These are phyloP conservation scores for Talaromyces marneffei DNA, from an alignment of 2,329 filamentous ascomycete genomes.

Conservation along the genomic window DNA sequence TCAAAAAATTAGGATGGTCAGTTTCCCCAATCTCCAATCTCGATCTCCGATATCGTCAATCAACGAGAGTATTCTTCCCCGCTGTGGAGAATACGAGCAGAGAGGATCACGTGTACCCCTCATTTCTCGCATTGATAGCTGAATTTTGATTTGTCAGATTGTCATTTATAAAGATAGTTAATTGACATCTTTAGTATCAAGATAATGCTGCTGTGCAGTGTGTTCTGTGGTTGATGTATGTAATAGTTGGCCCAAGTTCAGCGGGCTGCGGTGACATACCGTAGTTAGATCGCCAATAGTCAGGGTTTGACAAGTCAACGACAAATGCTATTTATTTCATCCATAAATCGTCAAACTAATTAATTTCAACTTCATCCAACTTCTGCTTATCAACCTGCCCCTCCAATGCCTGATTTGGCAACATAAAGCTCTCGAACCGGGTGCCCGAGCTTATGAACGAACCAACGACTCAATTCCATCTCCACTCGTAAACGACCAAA, in stretches of 20 bases:
- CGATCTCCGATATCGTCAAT: background rate
- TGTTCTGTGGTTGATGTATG: background rate
- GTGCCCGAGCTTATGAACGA: constrained; percentile 36
- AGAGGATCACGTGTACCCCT: background rate
- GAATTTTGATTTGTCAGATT: background rate
- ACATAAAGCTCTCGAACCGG: constrained; percentile 30
- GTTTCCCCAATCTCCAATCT: background rate
- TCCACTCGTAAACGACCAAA: constrained; percentile 47
- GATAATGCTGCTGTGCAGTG: too few species aligned
- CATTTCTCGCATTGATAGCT: background rate
- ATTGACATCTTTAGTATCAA: too few species aligned
- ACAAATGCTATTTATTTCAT: background rate
- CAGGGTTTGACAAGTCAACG: background rate
- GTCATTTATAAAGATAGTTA: too few species aligned
- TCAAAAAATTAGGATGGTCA: background rate
- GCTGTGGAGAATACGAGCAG: background rate
- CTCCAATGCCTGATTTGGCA: constrained; percentile 32
- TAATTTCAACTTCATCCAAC: background rate
- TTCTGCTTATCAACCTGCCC: background rate
- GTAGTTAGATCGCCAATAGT: background rate
- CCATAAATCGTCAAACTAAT: background rate
- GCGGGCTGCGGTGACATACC: background rate
- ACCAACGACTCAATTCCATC: constrained; percentile 46
- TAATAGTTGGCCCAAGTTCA: background rate
- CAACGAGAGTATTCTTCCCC: constrained; percentile 8